Percentiles rank a stretch among this genome's conserved stretches.
Conservation (phyloP, 2,329 filamentous ascomycete genomes). For the Lachnellula occidentalis region DNA sequence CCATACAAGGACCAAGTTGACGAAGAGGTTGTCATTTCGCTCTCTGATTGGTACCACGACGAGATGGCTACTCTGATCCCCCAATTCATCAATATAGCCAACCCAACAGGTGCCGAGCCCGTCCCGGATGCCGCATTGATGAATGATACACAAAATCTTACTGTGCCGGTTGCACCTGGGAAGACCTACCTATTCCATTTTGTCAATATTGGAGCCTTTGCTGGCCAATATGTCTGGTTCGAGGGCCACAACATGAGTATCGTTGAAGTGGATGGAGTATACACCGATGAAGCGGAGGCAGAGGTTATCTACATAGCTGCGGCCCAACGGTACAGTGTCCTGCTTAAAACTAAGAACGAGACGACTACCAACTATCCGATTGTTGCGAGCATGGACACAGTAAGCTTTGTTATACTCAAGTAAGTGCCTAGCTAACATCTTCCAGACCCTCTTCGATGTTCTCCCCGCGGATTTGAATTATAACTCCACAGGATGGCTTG, state of each 20-base stretch:
- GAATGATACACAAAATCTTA: slow-evolving; percentile 62
- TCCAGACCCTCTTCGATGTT: slow-evolving; percentile 53
- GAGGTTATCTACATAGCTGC: slow-evolving; percentile 60
- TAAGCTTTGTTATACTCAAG: slow-evolving; percentile 9
- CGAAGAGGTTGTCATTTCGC: slow-evolving; percentile 49
- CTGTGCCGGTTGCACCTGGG: slow-evolving; percentile 54
- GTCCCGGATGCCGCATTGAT: slow-evolving; percentile 64
- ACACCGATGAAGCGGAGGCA: slow-evolving; percentile 52
- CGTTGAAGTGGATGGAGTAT: slow-evolving; percentile 69
- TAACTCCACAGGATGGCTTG: slow-evolving; percentile 61
- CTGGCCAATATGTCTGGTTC: slow-evolving; percentile 60
- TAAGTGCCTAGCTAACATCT: slow-evolving; percentile 18
- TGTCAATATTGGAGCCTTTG: slow-evolving; percentile 69
- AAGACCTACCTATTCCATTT: slow-evolving; percentile 70
- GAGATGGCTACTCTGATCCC: slow-evolving; percentile 45
- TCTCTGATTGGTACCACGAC: slow-evolving; percentile 58
- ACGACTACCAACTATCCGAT: slow-evolving; percentile 61
- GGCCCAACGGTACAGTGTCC: slow-evolving; percentile 61
- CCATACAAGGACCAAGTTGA: slow-evolving; percentile 45
- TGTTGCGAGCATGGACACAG: slow-evolving; percentile 61
- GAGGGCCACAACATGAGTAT: slow-evolving; percentile 63
- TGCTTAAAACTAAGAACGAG: slow-evolving; percentile 58
- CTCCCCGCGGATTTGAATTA: slow-evolving; percentile 64
- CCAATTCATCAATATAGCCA: slow-evolving; percentile 33
- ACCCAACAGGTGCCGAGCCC: slow-evolving; percentile 49